Evolutionary conservation across 2,329 filamentous ascomycete species (phyloP).

Genomic region (Bipolaris cookei): DNA sequence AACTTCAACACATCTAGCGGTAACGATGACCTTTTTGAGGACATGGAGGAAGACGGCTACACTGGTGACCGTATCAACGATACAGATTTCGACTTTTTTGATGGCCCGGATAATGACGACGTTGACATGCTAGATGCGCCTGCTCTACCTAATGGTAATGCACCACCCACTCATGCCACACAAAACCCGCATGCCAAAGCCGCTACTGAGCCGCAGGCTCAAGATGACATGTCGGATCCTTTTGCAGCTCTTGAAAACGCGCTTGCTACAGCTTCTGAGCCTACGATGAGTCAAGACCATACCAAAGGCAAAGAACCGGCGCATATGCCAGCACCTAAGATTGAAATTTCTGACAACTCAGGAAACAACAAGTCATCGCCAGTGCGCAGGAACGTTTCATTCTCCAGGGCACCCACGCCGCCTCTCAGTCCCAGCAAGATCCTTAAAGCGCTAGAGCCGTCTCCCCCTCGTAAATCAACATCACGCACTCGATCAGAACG

Average conservation of each 20-base stretch:
- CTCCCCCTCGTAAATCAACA: constrained; percentile 31
- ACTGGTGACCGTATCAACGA: constrained; percentile 79
- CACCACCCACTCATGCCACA: constrained; percentile 5
- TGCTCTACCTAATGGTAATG: constrained; percentile 23
- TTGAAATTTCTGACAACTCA: background rate
- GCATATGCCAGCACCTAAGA: background rate
- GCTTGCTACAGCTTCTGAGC: constrained; percentile 23
- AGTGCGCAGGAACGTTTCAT: background rate
- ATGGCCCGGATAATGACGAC: constrained; percentile 62
- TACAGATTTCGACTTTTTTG: constrained; percentile 84
- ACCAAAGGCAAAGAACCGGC: constrained; percentile 10
- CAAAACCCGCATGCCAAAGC: background rate
- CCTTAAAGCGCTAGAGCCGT: constrained; percentile 56
- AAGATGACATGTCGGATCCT: constrained; percentile 37
- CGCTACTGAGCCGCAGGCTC: constrained; percentile 13
- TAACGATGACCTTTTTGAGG: constrained; percentile 66
- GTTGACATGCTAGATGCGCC: constrained; percentile 44
- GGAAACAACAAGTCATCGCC: background rate
- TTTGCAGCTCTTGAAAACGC: constrained; percentile 40
- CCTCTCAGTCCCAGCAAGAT: constrained; percentile 53
- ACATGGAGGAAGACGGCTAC: constrained; percentile 73
- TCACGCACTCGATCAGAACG: constrained; percentile 13
- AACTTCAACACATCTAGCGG: constrained; percentile 30
- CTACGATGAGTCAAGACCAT: constrained; percentile 3
- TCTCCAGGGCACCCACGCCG: constrained; percentile 37